Evolutionary conservation across 2,329 filamentous ascomycete genomes (phyloP), one percentile per base, ranked within the genome.

Genomic region (Exophiala aquamarina): DNA sequence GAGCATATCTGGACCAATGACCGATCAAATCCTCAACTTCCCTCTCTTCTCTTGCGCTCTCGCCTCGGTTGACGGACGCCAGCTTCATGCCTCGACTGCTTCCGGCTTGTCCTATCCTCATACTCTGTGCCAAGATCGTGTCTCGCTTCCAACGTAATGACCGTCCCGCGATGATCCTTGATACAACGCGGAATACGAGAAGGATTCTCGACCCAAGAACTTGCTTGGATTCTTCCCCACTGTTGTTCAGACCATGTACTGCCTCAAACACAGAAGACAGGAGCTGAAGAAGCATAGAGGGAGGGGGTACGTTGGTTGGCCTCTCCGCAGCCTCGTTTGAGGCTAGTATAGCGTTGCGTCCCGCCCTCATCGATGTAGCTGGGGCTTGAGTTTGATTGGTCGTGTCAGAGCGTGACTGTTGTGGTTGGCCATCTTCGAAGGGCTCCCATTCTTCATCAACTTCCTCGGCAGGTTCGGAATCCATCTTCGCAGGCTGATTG

Each of bases 121-220:
- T 95, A 61, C 85, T 84, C 66, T 95, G 89, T 1, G 87, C 81
- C 10, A 97, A 74, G 52, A 89, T 83, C 52, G 82, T 85, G 67
- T 97, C 92, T 44, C 92, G 81, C 64, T 95, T 92, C 92, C 92
- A 97, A 47, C 92, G 85, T 41, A 87, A 73, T 61, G 88, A 90
- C 48, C 92, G 84, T 9, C 91, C 92, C 1, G 88, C 87, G 47
- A 96, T 83, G 40, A 96, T 79, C 35, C 85, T 86, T n/a, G 82
- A 87, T 18, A 86, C 83, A 9, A 89, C 87, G 2, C 61, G 64
- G 38, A 70, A 57, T n/a, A 41, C 39, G 13, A 49, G 11, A 7
- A 55, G 38, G 21, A 52, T 34, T 28, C 42, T 46, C 2, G 41
- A 31, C 11, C 45, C 47, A 8, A 50, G n/a, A 4, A 33, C 44